Base-by-base conservation (phyloP, 345 rosid genomes). In the Hibiscus syriacus region DNA sequence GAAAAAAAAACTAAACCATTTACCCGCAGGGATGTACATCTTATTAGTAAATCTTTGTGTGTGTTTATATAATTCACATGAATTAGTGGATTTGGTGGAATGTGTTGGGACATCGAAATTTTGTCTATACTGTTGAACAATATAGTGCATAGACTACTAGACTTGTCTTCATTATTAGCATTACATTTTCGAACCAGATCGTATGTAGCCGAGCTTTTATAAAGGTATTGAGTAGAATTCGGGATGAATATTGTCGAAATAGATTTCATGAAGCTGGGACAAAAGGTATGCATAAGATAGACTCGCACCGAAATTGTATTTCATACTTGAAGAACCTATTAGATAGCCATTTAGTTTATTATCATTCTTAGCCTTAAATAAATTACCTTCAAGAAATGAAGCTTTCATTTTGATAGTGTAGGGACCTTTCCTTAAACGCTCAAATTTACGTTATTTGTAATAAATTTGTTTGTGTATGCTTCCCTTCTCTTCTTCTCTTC, bases 351-450 rank as follows among this genome's bases (percentile, higher is more conserved):
- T 39, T 22, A 22, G 19, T 61, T 39, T 61, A 30, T 39, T 22
- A 13, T 46, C 55, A 34, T 45, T 17, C 2, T 60, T 49, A 22
- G 49, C 23, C 66, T 55, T 45, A 22, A 16, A 45, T 70, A 67
- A 49, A 36, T 59, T 48, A 52, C 39, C 46, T 56, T 19, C 29
- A 48, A 59, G 34, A 25, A 65, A 59, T 29, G 29, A 50, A 74
- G 26, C 26, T 17, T 54, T 27, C 57, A 25, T 49, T 10, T 29
- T 55, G 1, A 26, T 43, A 32, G 53, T 26, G 67, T 19, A 39
- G 43, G 26, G 46, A 23, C 26, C 46, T 36, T 3, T 55, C 1
- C 12, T n/a, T 14, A 30, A 52, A 72, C 48, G 25, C n/a, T 38
- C 22, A n/a, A n/a, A n/a, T n/a, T n/a, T n/a, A n/a, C n/a, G n/a